Base-by-base conservation (phyloP, 2,329 filamentous ascomycete genomes). In the Colletotrichum sp. region DNA sequence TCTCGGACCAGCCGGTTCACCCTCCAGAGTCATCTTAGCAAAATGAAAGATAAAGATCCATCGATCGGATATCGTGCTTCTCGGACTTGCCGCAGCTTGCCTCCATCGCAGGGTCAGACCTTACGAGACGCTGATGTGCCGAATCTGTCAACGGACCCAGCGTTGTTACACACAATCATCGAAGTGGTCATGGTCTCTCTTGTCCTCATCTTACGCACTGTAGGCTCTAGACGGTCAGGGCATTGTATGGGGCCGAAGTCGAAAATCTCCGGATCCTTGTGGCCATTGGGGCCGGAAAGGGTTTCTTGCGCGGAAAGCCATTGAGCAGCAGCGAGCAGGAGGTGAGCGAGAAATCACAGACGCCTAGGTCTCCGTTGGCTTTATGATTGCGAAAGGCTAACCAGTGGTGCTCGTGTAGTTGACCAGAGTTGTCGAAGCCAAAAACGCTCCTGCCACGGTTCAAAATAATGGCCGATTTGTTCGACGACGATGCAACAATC, bases 241-340 rank as follows among this genome's bases (percentile, higher is more conserved):
- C 86, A 30, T 81, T 81, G 15, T 82, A 81, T 72, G 77, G 86
- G 1, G 90, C 88, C n/a, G 89, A 89, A 2, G 90, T 88, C 18
- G 90, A 93, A 76, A 89, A 90, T 0, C 84, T 89, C 76, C 88
- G 92, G 78, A 87, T 90, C 1, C 88, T 91, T 78, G 86, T 87
- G 75, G 90, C 90, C 12, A 91, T 92, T 70, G 80, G 90, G 65
- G 85, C 84, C 13, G 85, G 87, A 61, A 85, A 88, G 77, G 90
- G 92, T 78, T 89, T 92, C 0, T 81, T 92, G 24, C 92, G 89
- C 78, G 90, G 92, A 83, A 92, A 92, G 84, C 90, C 90, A 3
- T 80, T 91, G 32, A 89, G 87, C 55, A 93, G 91, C 1, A 89
- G 86, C 73, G 85, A 91, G n/a, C 90, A 92, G 77, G 84, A 92